Conservation (phyloP, 352 stramenopile genomes). For the Discostella stelligera region DNA sequence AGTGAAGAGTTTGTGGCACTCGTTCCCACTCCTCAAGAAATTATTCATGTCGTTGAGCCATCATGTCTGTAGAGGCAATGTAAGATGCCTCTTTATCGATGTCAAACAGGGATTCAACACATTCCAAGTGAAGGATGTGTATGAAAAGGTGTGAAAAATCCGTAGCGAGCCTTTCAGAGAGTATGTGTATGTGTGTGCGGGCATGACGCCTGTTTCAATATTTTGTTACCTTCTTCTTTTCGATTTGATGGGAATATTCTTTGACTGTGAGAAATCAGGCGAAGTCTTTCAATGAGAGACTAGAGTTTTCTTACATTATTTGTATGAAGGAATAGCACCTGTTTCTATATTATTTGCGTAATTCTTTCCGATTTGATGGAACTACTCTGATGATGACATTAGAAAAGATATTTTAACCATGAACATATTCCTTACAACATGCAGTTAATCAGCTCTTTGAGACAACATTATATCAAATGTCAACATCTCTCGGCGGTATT, state of each 20-base stretch:
- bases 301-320: not conserved
- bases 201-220: too few relatives aligned
- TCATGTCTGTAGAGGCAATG: conserved; percentile 9
- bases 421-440: not conserved
- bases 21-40: not conserved
- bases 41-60: conserved; percentile 6
- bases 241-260: too few relatives aligned
- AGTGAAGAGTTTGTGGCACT: conserved; percentile 21
- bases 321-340: not conserved
- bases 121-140: conserved; percentile 6
- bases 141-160: conserved; percentile 1
- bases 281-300: not conserved
- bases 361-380: not conserved
- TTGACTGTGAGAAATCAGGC: too few relatives aligned
- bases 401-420: not conserved
- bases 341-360: not conserved
- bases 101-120: conserved; percentile 6
- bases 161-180: too few relatives aligned
- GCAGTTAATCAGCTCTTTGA: not conserved
- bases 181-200: too few relatives aligned
- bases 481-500: conserved; percentile 31
- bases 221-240: too few relatives aligned
- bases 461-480: not conserved
- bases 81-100: conserved; percentile 10
- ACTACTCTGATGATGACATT: too few relatives aligned